phyloP scores from a whole-genome alignment of 257 asterid species.

The Penstemon davidsonii region DNA sequence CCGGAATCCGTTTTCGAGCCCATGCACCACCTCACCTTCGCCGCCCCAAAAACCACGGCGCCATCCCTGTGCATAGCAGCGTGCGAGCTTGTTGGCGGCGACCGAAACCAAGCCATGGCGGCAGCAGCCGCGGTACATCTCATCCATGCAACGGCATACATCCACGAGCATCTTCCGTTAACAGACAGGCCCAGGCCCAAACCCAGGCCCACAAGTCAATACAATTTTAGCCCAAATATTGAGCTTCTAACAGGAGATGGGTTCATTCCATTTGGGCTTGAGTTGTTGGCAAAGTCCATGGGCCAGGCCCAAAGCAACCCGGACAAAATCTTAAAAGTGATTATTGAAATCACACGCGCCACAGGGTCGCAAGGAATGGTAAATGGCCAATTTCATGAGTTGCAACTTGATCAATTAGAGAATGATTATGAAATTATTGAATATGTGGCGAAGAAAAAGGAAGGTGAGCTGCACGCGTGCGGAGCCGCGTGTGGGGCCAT shows the following conservation, averaged over 20 bases:
- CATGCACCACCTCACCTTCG: constrained; percentile 62
- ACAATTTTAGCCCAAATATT: constrained; percentile 51
- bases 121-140: constrained; percentile 73
- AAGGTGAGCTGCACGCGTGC: constrained; percentile 59
- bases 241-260: constrained; percentile 71
- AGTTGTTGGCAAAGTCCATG: constrained; percentile 52
- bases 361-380: constrained; percentile 56
- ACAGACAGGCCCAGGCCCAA: constrained; percentile 33
- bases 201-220: constrained; percentile 23
- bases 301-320: constrained; percentile 23
- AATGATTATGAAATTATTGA: constrained; percentile 25
- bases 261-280: constrained; percentile 54
- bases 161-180: constrained; percentile 54
- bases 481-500: constrained; percentile 86
- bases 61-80: constrained; percentile 75
- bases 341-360: constrained; percentile 49
- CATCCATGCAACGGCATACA: constrained; percentile 54
- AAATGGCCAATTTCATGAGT: constrained; percentile 41
- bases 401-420: constrained; percentile 8
- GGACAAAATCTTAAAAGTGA: constrained; percentile 47
- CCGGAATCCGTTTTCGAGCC: constrained; percentile 73
- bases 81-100: constrained; percentile 70
- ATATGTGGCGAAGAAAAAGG: constrained; percentile 47
- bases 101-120: constrained; percentile 48
- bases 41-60: constrained; percentile 61